Evolutionary conservation across 2,329 filamentous ascomycete species (phyloP), one percentile per base, ranked within the genome.

Genomic region (Sclerotinia minor): DNA sequence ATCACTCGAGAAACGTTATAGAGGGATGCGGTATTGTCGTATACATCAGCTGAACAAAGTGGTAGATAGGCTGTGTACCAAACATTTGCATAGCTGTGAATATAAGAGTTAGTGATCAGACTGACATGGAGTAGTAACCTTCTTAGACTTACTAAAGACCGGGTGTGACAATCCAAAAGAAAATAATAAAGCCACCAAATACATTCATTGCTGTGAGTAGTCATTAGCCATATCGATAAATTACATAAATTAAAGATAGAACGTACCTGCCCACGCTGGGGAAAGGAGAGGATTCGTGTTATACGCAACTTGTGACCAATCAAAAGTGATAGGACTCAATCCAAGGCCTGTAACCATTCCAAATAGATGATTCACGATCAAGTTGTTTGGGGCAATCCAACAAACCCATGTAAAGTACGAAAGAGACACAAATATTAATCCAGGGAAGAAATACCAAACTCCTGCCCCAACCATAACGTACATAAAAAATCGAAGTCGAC

Each of bases 341-440:
- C 61, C 61, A 44, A 64, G 61, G 9, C 61, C 61, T 38, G 87
- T 89, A 49, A 67, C 58, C 4, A 87, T 88, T 4, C 89, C 90
- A 72, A 92, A 92, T 2, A 92, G 75, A 76, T 92, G 89, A 71
- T 92, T 92, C 50, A 92, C 78, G 8, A 91, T 79, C 0, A 85
- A 80, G 68, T 85, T 91, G 60, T 91, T 81, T 0, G 90, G 90
- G 1, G 84, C 85, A 69, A 92, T 84, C 88, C 89, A 92, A 0
- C 89, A 91, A 15, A 85, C 82, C 74, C 90, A 89, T 8, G 89
- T 87, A 72, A 92, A 91, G 19, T 88, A 83, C 71, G 87, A 90
- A 5, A 92, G 79, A 65, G 86, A 91, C 67, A 89, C 87, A 21
- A 87, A 89, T 21, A 92, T 81, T 67, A 85, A 90, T 8, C 79